These are phyloP conservation scores for Leucogyrophana mollusca DNA, from an alignment of 768 basidiomycete genomes.

Conservation along the genomic window DNA sequence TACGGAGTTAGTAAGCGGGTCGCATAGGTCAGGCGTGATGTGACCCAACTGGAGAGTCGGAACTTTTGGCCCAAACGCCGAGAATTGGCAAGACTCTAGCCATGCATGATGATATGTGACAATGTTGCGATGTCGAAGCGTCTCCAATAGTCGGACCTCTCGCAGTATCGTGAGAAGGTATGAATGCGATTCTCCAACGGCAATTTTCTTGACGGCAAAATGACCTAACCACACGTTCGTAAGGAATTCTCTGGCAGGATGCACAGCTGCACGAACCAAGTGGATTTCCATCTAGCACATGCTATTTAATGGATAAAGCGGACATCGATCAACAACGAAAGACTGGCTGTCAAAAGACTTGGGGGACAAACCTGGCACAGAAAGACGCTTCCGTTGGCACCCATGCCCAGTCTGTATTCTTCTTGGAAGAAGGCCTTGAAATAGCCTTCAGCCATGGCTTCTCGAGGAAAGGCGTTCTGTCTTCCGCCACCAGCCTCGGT, in stretches of 20 bases:
- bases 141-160: slow-evolving; percentile 81
- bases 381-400: slow-evolving; percentile 89
- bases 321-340: background rate
- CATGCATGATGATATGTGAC: slow-evolving; percentile 95
- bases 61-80: slow-evolving; percentile 83
- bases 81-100: slow-evolving; percentile 86
- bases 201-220: slow-evolving; percentile 96
- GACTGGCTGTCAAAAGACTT: background rate
- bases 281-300: slow-evolving; percentile 83
- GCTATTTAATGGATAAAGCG: slow-evolving; percentile 38
- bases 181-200: slow-evolving; percentile 85
- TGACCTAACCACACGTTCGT: slow-evolving; percentile 50
- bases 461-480: slow-evolving; percentile 52
- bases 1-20: background rate
- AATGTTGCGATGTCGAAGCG: slow-evolving; percentile 88
- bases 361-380: slow-evolving; percentile 70
- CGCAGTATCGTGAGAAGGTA: slow-evolving; percentile 81
- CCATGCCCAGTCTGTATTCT: slow-evolving; percentile 88
- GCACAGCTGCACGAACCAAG: slow-evolving; percentile 50
- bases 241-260: too few relatives aligned
- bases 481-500: slow-evolving; percentile 7
- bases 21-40: background rate
- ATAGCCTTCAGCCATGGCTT: slow-evolving; percentile 88
- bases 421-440: slow-evolving; percentile 93
- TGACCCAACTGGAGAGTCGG: slow-evolving; percentile 79